Percentiles rank a stretch among this genome's conserved stretches.
These are phyloP conservation scores for Fusarium caatingaense DNA, from an alignment of 2,329 filamentous ascomycete species.

Conservation along the genomic window DNA sequence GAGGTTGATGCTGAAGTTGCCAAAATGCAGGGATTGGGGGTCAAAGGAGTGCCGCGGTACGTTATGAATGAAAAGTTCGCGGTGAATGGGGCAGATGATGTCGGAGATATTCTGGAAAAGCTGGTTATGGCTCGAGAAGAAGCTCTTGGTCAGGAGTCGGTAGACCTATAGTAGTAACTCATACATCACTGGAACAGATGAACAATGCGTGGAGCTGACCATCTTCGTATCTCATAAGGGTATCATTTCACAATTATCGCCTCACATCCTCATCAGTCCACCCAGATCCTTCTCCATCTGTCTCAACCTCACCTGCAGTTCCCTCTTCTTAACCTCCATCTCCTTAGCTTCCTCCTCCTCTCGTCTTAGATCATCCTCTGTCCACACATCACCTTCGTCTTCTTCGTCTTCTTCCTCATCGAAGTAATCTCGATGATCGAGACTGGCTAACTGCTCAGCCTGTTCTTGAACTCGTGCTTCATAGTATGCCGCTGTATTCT, in stretches of 20 bases:
- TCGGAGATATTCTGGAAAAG: constrained; percentile 71
- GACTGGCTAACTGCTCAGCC: constrained; percentile 75
- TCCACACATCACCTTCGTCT: constrained; percentile 62
- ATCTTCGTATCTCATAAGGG: constrained; percentile 32
- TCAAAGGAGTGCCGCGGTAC: constrained; percentile 80
- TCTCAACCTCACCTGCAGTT: constrained; percentile 64
- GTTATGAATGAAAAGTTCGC: constrained; percentile 75
- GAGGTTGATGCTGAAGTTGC: constrained; percentile 68
- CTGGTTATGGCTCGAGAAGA: constrained; percentile 65
- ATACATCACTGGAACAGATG: background rate
- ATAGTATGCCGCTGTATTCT: constrained; percentile 80
- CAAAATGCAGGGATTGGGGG: constrained; percentile 60
- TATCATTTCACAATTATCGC: constrained; percentile 21
- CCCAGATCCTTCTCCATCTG: constrained; percentile 68
- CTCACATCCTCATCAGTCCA: constrained; percentile 64
- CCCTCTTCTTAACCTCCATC: constrained; percentile 67
- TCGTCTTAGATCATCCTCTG: constrained; percentile 73
- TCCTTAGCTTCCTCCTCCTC: constrained; percentile 75
- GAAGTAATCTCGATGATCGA: constrained; percentile 72
- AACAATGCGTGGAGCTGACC: background rate
- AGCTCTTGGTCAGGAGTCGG: background rate
- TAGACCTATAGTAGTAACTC: background rate
- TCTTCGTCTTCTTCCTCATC: constrained; percentile 65
- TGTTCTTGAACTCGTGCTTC: constrained; percentile 84
- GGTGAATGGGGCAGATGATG: constrained; percentile 78